These are phyloP conservation scores for Helminthosporium solani DNA, from an alignment of 2,329 filamentous ascomycete species.

Conservation along the genomic window DNA sequence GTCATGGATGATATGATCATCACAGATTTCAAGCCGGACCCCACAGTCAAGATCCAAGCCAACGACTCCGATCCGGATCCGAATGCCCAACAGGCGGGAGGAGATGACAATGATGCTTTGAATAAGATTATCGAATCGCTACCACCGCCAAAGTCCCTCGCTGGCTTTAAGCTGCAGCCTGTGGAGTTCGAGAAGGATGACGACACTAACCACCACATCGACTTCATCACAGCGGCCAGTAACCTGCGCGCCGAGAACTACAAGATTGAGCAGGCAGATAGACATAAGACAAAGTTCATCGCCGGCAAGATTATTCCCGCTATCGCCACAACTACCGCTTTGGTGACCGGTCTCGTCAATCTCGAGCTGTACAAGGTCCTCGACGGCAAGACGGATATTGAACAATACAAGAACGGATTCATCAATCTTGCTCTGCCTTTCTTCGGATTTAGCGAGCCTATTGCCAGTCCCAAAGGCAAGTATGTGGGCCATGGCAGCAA, in stretches of 20 bases:
- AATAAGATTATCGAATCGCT: slow-evolving; percentile 70
- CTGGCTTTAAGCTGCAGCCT: slow-evolving; percentile 83
- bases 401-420: slow-evolving; percentile 99
- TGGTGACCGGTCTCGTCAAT: slow-evolving; percentile 90
- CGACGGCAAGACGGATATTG: slow-evolving; percentile 92
- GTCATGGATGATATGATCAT: slow-evolving; percentile 92
- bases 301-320: slow-evolving; percentile 99
- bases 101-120: slow-evolving; percentile 75
- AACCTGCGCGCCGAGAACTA: slow-evolving; percentile 98
- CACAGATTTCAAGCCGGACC: slow-evolving; percentile 88
- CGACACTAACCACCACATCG: slow-evolving; percentile 96
- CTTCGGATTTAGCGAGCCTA: slow-evolving; percentile 97
- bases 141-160: slow-evolving; percentile 75
- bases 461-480: slow-evolving; percentile 87
- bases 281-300: slow-evolving; percentile 99
- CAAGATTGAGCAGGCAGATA: slow-evolving; percentile 88
- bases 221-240: slow-evolving; percentile 97
- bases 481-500: slow-evolving; percentile 76
- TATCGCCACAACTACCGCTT: slow-evolving; percentile 93
- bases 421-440: slow-evolving; percentile 95
- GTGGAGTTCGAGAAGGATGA: slow-evolving; percentile 99
- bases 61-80: slow-evolving; percentile 94
- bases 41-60: slow-evolving; percentile 93
- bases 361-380: slow-evolving; percentile 95
- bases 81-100: slow-evolving; percentile 63